Base-by-base conservation (phyloP, 2,329 filamentous ascomycete genomes). In the Verticillium dahliae region DNA sequence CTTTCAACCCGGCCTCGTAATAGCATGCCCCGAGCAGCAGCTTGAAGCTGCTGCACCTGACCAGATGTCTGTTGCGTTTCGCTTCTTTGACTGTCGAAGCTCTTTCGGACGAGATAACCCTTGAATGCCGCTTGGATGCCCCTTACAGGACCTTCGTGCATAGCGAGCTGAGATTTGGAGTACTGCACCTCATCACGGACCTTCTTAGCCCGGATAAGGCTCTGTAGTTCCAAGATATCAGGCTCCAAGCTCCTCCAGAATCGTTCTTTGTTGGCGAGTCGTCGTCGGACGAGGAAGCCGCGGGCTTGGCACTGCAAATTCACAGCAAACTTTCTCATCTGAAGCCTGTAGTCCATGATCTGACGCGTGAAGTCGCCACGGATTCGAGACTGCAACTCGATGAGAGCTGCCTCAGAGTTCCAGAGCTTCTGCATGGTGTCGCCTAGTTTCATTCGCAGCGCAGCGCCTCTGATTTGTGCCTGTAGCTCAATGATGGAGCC, bases 341-440 rank as follows among this genome's bases (percentile, higher is more conserved):
- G 85, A 62, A 95, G 78, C 57, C 90, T 86, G 75, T 97, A 97
- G 64, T 86, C 85, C 66, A 89, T 85, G 62, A 98, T 85, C 72
- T 97, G 92, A 56, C 94, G 83, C 1, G 91, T 85, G 76, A 91
- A 97, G 69, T 96, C 92, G 60, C 92, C 96, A 62, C 95, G 87
- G 61, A 98, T 90, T 45, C 89, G 86, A 7, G 93, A 86, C 73
- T 99, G 96, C 10, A 99, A 80, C 59, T 96, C 89, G 54, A 94
- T 78, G 34, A 99, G 76, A 73, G 84, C 81, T 33, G 88, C 83
- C 74, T 99, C 95, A 13, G 85, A 83, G 64, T 95, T 90, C 95
- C 95, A 99, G 3, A 99, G 82, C 54, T 85, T 77, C 69, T 97
- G 90, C 95, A 99, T 98, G 60, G 86, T 82, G 58, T 89, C 80